Percentiles rank a stretch among this genome's conserved stretches.
Evolutionary conservation across 1,284 basidiomycete genomes (phyloP).

Genomic region (Anthracocystis setariae): DNA sequence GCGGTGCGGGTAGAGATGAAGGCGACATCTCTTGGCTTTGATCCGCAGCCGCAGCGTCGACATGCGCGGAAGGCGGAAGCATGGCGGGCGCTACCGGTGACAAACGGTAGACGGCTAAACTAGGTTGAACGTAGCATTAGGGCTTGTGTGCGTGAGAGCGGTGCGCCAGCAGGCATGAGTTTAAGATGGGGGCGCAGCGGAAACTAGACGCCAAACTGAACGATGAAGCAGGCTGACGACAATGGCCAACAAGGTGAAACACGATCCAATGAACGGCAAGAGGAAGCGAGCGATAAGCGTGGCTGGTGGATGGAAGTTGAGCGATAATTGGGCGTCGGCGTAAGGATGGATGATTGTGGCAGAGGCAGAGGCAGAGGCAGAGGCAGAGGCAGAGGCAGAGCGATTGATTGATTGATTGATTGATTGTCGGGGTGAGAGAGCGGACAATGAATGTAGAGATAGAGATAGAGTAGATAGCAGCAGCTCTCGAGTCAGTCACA

Average conservation of each 20-base stretch:
- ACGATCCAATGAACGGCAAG: no score
- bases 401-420: no score
- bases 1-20: not conserved
- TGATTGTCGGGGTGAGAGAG: not conserved
- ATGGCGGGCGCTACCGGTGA: not conserved
- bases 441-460: not conserved
- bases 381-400: no score
- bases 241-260: no score
- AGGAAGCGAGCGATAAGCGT: not conserved
- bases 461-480: not conserved
- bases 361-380: not conserved
- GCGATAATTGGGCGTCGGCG: not conserved
- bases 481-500: not conserved
- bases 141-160: not conserved
- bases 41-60: not conserved
- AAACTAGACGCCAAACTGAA: no score
- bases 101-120: not conserved
- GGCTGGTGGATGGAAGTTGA: no score
- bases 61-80: not conserved
- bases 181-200: no score
- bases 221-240: no score
- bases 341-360: not conserved
- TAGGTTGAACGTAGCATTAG: not conserved
- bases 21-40: conserved; percentile 11
- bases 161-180: not conserved